Evolutionary conservation across 208 protist species (phyloP).

Genomic region (Entamoeba moshkovskii): DNA sequence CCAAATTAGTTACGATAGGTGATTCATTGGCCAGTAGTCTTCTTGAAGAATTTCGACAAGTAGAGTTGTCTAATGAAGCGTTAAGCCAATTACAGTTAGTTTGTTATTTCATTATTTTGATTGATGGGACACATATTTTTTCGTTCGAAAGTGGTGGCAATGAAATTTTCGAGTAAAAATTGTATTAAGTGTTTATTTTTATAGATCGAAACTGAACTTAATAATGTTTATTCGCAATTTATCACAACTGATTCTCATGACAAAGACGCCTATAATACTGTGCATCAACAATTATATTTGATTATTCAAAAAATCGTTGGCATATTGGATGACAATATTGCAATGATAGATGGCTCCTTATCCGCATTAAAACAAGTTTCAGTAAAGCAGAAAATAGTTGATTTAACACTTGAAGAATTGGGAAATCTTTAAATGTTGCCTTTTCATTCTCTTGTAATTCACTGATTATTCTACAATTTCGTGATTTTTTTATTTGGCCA

Average conservation of each 20-base stretch:
- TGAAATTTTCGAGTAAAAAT: too few species aligned
- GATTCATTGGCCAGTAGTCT: not conserved
- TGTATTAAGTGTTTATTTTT: too few species aligned
- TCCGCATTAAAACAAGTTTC: not conserved
- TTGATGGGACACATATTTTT: too few species aligned
- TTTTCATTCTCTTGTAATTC: too few species aligned
- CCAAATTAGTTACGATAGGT: not conserved
- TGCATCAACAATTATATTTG: not conserved
- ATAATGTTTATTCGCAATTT: not conserved
- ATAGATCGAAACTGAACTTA: not conserved
- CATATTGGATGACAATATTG: not conserved
- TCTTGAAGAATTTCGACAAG: not conserved
- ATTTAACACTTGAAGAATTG: not conserved
- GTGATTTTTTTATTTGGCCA: too few species aligned
- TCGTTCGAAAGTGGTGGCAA: too few species aligned
- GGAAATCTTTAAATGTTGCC: not conserved
- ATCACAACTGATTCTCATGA: not conserved
- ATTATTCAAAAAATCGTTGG: not conserved
- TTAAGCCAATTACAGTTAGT: not conserved
- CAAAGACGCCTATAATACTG: not conserved
- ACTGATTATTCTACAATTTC: too few species aligned
- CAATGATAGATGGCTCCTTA: not conserved
- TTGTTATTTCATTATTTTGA: not conserved
- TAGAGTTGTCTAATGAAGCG: not conserved
- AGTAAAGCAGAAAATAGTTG: not conserved